Conservation (phyloP, 768 basidiomycete genomes). For the Daedaleopsis nitida region DNA sequence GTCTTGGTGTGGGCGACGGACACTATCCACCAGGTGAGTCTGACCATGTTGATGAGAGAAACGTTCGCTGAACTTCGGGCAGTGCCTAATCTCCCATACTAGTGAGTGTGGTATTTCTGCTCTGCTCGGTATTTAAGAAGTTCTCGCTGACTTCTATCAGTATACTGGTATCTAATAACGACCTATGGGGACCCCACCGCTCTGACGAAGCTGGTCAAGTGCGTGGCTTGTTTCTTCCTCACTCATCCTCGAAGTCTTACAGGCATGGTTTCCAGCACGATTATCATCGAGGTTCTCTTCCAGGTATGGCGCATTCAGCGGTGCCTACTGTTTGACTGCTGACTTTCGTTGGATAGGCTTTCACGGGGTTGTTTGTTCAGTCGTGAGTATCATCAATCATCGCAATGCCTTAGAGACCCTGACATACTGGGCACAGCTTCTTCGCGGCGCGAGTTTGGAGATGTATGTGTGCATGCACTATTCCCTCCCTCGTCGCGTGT, state of each 20-base stretch:
- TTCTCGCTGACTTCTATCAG: conserved; percentile 30
- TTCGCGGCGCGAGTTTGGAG: conserved; percentile 22
- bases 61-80: background rate
- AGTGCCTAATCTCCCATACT: conserved; percentile 25
- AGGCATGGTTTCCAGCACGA: conserved; percentile 39
- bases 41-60: too few relatives aligned
- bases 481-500: background rate
- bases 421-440: conserved; percentile 31
- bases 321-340: background rate
- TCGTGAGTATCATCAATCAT: conserved; percentile 35
- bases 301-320: conserved; percentile 39
- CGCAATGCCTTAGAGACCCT: conserved; percentile 39
- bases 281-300: conserved; percentile 49
- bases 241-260: background rate
- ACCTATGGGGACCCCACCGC: conserved; percentile 47
- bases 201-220: conserved; percentile 41
- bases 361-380: conserved; percentile 58
- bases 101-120: conserved; percentile 18
- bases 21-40: conserved; percentile 23
- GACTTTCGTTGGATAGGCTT: conserved; percentile 36
- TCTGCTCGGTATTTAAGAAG: background rate
- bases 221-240: background rate
- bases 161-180: conserved; percentile 54
- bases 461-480: background rate
- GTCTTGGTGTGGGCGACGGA: conserved; percentile 19